These are phyloP conservation scores for Amanita rimosa DNA, from an alignment of 768 basidiomycete genomes.

Conservation along the genomic window DNA sequence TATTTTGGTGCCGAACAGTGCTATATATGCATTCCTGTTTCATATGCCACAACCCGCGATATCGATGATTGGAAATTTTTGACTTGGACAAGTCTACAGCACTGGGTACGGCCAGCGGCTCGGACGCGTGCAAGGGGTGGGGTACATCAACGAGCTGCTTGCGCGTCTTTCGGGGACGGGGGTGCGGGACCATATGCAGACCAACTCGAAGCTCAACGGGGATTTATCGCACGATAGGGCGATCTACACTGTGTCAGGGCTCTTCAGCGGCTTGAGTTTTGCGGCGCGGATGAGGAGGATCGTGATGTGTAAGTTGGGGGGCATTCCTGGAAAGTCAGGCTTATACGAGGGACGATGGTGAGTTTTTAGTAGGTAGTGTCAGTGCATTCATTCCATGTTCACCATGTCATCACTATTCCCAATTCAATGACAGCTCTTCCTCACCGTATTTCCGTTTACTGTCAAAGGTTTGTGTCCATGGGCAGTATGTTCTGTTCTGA, in stretches of 20 bases:
- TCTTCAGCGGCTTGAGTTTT: constrained; percentile 52
- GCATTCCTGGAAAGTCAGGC: constrained; percentile 61
- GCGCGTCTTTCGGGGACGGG: constrained; percentile 59
- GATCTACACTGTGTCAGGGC: constrained; percentile 55
- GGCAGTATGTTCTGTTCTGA: too few relatives aligned
- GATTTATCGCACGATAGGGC: constrained; percentile 65
- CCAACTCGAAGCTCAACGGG: constrained; percentile 60
- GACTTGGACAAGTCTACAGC: constrained; percentile 72
- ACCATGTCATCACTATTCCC: too few relatives aligned
- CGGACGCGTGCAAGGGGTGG: constrained; percentile 69
- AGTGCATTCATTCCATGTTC: too few relatives aligned
- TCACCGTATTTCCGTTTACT: too few relatives aligned
- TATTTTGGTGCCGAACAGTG: constrained; percentile 58
- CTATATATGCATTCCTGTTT: constrained; percentile 12
- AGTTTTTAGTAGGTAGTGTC: too few relatives aligned
- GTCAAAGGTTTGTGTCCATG: too few relatives aligned
- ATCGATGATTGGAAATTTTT: constrained; percentile 5
- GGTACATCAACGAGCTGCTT: constrained; percentile 83
- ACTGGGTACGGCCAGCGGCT: constrained; percentile 69
- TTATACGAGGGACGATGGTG: constrained; percentile 57
- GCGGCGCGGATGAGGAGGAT: constrained; percentile 34
- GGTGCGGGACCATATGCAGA: constrained; percentile 62
- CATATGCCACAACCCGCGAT: not conserved
- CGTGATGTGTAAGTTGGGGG: constrained; percentile 52
- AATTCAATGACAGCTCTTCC: too few relatives aligned